These are phyloP conservation scores for Trichoderma arundinaceum DNA, from an alignment of 2,329 filamentous ascomycete genomes.

Conservation along the genomic window DNA sequence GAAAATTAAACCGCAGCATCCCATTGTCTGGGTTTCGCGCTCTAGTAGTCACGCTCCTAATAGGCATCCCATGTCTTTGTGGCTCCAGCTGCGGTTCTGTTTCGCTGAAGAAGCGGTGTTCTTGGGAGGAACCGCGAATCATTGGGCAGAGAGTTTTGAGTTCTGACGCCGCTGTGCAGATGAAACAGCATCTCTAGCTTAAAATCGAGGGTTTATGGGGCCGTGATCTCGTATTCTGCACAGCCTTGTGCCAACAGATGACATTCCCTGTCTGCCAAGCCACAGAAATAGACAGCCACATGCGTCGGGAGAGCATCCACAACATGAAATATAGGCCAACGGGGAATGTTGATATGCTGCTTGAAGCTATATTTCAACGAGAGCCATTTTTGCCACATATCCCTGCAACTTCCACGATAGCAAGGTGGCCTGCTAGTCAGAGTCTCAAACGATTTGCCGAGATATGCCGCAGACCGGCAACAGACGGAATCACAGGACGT, in stretches of 20 bases:
- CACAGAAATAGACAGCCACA: neutral
- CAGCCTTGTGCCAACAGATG: neutral
- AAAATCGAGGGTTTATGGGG: conserved; percentile 15
- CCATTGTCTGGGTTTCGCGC: neutral
- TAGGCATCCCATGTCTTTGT: neutral
- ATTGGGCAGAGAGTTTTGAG: neutral
- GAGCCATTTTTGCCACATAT: neutral
- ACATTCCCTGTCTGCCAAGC: conserved; percentile 7
- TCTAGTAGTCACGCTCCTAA: neutral
- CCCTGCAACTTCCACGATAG: neutral
- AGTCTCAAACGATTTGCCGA: neutral
- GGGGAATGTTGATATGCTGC: neutral
- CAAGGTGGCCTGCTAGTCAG: neutral
- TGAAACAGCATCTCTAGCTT: conserved; percentile 1
- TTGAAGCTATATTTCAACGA: neutral
- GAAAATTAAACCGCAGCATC: neutral
- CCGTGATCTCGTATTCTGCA: conserved; percentile 18
- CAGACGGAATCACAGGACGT: neutral
- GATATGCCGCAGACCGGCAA: neutral
- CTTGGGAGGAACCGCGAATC: neutral
- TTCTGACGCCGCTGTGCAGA: neutral
- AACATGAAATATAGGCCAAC: neutral
- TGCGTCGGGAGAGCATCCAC: neutral
- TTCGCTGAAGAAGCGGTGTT: conserved; percentile 2
- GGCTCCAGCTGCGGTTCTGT: neutral